Percentiles rank a stretch among this genome's conserved stretches.
phyloP scores from a whole-genome alignment of 345 rosid species.

The Citrus medica region DNA sequence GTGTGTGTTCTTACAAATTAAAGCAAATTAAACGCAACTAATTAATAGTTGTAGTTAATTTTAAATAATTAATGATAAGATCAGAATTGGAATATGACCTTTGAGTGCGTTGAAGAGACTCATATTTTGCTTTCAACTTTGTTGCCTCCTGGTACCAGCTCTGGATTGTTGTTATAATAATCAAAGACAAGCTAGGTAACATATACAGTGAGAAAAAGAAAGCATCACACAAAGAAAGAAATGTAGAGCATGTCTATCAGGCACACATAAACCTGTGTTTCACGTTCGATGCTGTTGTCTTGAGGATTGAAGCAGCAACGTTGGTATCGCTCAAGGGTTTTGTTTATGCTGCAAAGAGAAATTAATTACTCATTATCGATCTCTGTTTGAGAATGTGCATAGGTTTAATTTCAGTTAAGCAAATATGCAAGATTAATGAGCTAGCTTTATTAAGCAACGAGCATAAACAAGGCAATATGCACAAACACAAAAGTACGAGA shows the following conservation, averaged over 20 bases:
- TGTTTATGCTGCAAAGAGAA: conserved; percentile 35
- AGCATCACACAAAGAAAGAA: not conserved
- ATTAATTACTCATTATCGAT: not conserved
- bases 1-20: not conserved
- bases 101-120: conserved; percentile 78
- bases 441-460: not conserved
- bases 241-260: not conserved
- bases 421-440: not conserved
- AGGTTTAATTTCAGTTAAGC: not conserved
- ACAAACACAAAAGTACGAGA: too few species aligned
- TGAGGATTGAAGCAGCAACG: conserved; percentile 58
- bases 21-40: not conserved
- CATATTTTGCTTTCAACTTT: conserved; percentile 72
- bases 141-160: conserved; percentile 76
- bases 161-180: conserved; percentile 27
- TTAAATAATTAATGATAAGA: not conserved
- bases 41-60: not conserved
- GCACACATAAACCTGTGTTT: conserved; percentile 53
- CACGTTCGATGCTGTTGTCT: conserved; percentile 49
- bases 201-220: not conserved
- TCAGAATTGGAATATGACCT: conserved; percentile 35
- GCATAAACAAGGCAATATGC: not conserved
- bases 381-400: not conserved
- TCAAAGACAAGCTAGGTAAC: not conserved
- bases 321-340: conserved; percentile 74